Evolutionary conservation across 495 filamentous ascomycete genomes (phyloP).

Genomic region (Poronia punctata): DNA sequence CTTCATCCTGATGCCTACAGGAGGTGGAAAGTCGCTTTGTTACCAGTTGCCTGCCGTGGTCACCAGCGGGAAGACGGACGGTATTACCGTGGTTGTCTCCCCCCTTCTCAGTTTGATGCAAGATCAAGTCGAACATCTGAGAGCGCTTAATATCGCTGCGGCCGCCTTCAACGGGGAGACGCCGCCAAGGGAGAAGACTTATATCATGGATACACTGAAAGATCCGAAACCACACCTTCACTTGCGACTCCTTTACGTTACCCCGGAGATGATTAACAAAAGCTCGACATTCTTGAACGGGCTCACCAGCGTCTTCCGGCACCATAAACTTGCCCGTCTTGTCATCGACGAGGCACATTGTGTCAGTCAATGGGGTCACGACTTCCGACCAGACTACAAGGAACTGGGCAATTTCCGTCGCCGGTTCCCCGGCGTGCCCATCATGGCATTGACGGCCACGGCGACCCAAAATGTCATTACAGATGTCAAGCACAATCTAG

Average conservation of each 20-base stretch:
- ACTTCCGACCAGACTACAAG: slow-evolving; percentile 97
- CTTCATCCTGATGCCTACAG: slow-evolving; percentile 96
- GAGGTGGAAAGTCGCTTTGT: slow-evolving; percentile 93
- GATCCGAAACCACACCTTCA: slow-evolving; percentile 55
- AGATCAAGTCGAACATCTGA: slow-evolving; percentile 82
- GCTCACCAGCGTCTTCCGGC: slow-evolving; percentile 55
- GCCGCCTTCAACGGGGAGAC: slow-evolving; percentile 73
- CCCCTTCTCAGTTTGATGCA: slow-evolving; percentile 93
- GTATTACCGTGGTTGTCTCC: slow-evolving; percentile 90
- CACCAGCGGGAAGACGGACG: slow-evolving; percentile 68
- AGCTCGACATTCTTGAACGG: slow-evolving; percentile 54
- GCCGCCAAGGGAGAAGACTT: slow-evolving; percentile 41
- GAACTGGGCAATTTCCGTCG: slow-evolving; percentile 63
- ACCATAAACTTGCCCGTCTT: slow-evolving; percentile 70
- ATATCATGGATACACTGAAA: slow-evolving; percentile 56
- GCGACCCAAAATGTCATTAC: slow-evolving; percentile 87
- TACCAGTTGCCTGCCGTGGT: slow-evolving; percentile 91
- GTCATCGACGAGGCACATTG: slow-evolving; percentile 98
- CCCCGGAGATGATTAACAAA: slow-evolving; percentile 91
- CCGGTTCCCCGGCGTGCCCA: slow-evolving; percentile 66
- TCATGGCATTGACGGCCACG: slow-evolving; percentile 93
- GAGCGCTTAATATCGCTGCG: slow-evolving; percentile 67
- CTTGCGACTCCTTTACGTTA: slow-evolving; percentile 85
- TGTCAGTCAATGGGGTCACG: slow-evolving; percentile 98
- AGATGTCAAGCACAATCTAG: slow-evolving; percentile 83